Evolutionary conservation across 2,329 filamentous ascomycete genomes (phyloP), one percentile per base, ranked within the genome.

Genomic region (Fonsecaea erecta): DNA sequence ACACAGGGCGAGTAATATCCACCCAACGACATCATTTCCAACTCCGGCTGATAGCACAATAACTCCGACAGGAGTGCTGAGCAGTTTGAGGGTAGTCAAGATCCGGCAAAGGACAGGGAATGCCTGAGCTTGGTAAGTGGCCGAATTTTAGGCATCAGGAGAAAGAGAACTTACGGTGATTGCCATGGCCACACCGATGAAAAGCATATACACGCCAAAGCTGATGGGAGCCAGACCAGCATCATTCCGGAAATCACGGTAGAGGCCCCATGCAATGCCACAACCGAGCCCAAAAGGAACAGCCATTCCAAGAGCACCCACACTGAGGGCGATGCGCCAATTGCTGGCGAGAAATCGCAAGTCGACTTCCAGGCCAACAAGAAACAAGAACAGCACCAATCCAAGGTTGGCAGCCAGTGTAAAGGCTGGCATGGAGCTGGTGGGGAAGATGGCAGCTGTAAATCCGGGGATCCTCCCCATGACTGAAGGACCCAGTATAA

Each of bases 61-160:
- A 37, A 97, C 86, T 73, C 93, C 93, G 4, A 97, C 93, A 0
- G 89, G 86, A 1, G 92, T 95, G 61, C 85, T 81, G 3, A 98
- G 87, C 56, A 98, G 82, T 72, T 97, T 95, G 60, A 98, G 82
- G 77, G 97, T 93, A 0, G 92, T 94, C 70, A 98, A 81, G 70
- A 98, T 98, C 76, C 94, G 91, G 74, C 94, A 97, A 12, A 98
- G 85, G 0, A 98, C 94, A 0, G 94, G 94, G 72, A 98, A 90
- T 14, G 87, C 87, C 84, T 86, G 60, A 11, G 8, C 21, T 43
- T 16, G 16, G 54, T 71, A 35, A 70, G 66, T 28, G 40, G 52
- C 9, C 4, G 32, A 30, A 30, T 30, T 3, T 8, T 18, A 58
- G 30, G 18, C 18, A 43, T 40, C 6, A 28, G 26, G 37, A 18